Evolutionary conservation across 306 rosid genomes (phyloP), one percentile per base, ranked within the genome.

Genomic region (Prunus padus): DNA sequence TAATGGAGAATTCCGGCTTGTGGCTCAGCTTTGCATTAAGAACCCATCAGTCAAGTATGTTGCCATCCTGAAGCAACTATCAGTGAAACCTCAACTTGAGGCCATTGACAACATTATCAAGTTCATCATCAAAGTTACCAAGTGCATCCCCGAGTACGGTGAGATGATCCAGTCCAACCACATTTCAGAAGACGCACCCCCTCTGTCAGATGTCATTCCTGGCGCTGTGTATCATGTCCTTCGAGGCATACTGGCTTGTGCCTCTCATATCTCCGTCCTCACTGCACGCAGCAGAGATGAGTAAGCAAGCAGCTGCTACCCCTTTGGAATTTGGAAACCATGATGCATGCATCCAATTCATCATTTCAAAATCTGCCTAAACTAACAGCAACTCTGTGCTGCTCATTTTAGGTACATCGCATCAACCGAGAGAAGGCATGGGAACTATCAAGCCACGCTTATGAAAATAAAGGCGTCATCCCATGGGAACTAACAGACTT

Each of bases 1-100:
- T 54, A 88, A 82, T 76, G 97, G 96, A 14, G 97, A 96, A 75
- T 85, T 90, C 80, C 88, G 97, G 96, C 98, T 96, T 50, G 87
- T 96, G 50, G 82, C 85, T 77, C 88, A 90, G 46, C 84, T 78
- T 54, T 82, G 87, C 82, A 59, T 76, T 12, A 47, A 83, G 68
- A 83, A 88, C 10, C 70, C 88, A 67, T 89, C 92, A 33, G 96
- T 98, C 77, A 92, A 89, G 77, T 86, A 88, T 8, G 88, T 92
- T 49, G 92, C 98, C 2, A 79, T 88, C 57, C 88, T 96, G 16
- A 92, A 92, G 79, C 92, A 90, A 79, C 73, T 92, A 3, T 88
- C 81, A n/a, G 18, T 89, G 65, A 88, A 78, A 67, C 86, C 91
- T 52, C 97, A 92, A 18, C 73, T 88, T 60, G 88, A 89, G 2